These are phyloP conservation scores for Cucurbitaria berberidis DNA, from an alignment of 2,329 filamentous ascomycete genomes.

Conservation along the genomic window DNA sequence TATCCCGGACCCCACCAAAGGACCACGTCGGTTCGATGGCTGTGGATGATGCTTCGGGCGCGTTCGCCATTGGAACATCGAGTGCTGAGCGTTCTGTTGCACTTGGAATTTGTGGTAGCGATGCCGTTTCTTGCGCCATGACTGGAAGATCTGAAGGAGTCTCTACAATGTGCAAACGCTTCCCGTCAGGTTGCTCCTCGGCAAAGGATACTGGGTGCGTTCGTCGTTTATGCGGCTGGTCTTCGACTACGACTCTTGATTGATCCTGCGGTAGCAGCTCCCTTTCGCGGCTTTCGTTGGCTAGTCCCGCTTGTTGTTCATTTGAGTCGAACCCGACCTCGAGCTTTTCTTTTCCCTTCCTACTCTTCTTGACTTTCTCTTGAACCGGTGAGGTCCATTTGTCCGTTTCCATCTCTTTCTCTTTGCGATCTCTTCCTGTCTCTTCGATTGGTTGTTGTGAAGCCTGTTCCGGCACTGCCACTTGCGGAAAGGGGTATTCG, in stretches of 20 bases:
- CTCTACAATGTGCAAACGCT: slow-evolving; percentile 40
- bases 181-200: slow-evolving; percentile 43
- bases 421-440: slow-evolving; percentile 7
- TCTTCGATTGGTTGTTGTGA: background rate
- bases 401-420: slow-evolving; percentile 31
- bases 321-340: slow-evolving; percentile 19
- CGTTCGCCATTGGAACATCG: background rate
- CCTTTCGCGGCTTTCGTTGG: slow-evolving; percentile 3
- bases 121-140: slow-evolving; percentile 10
- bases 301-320: slow-evolving; percentile 6
- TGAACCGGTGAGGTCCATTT: slow-evolving; percentile 47
- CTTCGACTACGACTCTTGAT: slow-evolving; percentile 11
- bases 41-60: slow-evolving; percentile 11
- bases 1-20: slow-evolving; percentile 52
- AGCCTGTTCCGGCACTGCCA: slow-evolving; percentile 12
- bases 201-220: slow-evolving; percentile 40
- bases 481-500: slow-evolving; percentile 40
- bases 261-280: slow-evolving; percentile 1
- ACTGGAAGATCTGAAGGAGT: slow-evolving; percentile 10
- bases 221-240: slow-evolving; percentile 41
- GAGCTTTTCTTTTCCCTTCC: slow-evolving; percentile 35
- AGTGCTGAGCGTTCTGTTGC: slow-evolving; percentile 3
- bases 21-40: slow-evolving; percentile 43
- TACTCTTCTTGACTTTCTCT: slow-evolving; percentile 52
- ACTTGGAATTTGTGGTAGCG: background rate